A percentile compares a stretch with the other conserved stretches of the same genome.
phyloP scores from a whole-genome alignment of 164 flowering plant species.

The Dillenia turbinata region DNA sequence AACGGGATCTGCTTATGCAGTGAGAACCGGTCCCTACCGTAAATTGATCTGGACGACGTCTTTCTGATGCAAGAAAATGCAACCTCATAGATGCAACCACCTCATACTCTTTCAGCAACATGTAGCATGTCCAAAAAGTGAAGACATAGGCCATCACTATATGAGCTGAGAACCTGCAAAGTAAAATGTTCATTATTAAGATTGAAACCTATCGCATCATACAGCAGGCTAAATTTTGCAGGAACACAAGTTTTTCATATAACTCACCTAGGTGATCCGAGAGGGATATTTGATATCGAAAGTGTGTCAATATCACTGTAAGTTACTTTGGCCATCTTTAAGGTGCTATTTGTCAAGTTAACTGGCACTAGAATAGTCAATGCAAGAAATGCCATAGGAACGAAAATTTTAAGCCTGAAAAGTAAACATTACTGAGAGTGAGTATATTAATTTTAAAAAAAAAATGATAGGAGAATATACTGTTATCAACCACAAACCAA shows the following conservation, averaged over 20 bases:
- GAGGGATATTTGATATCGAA: constrained; percentile 60
- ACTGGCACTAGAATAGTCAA: constrained; percentile 59
- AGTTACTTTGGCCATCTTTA: constrained; percentile 22
- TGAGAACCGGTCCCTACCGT: constrained; percentile 32
- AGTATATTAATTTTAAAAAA: too few species aligned
- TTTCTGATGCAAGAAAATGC: constrained; percentile 10
- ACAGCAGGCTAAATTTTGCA: too few species aligned
- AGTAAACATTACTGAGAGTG: background rate
- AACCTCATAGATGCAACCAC: constrained; percentile 49
- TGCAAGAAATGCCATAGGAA: constrained; percentile 58
- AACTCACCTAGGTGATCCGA: constrained; percentile 42
- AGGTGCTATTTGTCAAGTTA: constrained; percentile 39
- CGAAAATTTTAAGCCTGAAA: constrained; percentile 68
- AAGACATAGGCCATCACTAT: constrained; percentile 57
- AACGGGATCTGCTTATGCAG: too few species aligned
- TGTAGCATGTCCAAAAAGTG: constrained; percentile 67
- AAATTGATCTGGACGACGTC: constrained; percentile 70
- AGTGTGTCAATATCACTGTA: constrained; percentile 61
- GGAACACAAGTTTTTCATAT: too few species aligned
- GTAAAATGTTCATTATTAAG: too few species aligned
- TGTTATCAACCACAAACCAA: too few species aligned
- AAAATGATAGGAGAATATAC: too few species aligned
- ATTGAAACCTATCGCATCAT: too few species aligned
- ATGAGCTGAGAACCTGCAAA: constrained; percentile 62
- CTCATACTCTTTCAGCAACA: constrained; percentile 55